phyloP scores from a whole-genome alignment of 257 asterid genomes.

The Solanum pinnatisectum region DNA sequence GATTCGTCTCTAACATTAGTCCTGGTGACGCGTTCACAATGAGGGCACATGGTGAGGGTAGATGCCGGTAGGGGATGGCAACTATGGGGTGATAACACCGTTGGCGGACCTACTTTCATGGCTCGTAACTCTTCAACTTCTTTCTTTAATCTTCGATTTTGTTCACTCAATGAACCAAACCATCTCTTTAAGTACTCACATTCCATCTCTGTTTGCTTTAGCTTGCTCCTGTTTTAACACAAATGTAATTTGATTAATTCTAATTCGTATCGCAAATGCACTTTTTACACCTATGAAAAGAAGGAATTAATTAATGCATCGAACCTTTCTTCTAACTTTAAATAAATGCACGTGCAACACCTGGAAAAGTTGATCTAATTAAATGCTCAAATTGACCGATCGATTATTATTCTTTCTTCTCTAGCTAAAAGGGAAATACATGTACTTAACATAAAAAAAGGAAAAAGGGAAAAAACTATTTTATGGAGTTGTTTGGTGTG shows the following conservation, averaged over 20 bases:
- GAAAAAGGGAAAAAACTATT: too few species aligned
- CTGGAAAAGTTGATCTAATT: background rate
- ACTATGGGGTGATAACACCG: slow-evolving; percentile 17
- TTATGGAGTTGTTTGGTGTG: background rate
- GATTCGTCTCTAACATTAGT: background rate
- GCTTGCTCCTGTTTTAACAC: slow-evolving; percentile 45
- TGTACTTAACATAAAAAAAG: too few species aligned
- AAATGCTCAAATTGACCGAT: background rate
- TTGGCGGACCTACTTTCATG: slow-evolving; percentile 28
- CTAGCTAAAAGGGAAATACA: too few species aligned
- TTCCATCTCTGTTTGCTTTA: slow-evolving; percentile 83
- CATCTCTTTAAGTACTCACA: slow-evolving; percentile 64
- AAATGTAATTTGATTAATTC: background rate
- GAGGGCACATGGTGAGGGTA: slow-evolving; percentile 70
- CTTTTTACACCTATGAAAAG: too few species aligned
- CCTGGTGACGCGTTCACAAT: slow-evolving; percentile 50
- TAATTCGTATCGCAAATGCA: background rate
- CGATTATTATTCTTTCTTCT: background rate
- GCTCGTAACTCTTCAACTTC: slow-evolving; percentile 61
- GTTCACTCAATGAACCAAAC: slow-evolving; percentile 58
- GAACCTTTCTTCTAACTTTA: background rate
- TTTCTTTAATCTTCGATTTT: slow-evolving; percentile 45
- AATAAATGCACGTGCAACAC: background rate
- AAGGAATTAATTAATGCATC: background rate
- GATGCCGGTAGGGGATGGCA: slow-evolving; percentile 35